A percentile compares a stretch with the other conserved stretches of the same genome.
These are phyloP conservation scores for Mucor mucedo DNA, from an alignment of 371 early-diverging fungal species.

Conservation along the genomic window DNA sequence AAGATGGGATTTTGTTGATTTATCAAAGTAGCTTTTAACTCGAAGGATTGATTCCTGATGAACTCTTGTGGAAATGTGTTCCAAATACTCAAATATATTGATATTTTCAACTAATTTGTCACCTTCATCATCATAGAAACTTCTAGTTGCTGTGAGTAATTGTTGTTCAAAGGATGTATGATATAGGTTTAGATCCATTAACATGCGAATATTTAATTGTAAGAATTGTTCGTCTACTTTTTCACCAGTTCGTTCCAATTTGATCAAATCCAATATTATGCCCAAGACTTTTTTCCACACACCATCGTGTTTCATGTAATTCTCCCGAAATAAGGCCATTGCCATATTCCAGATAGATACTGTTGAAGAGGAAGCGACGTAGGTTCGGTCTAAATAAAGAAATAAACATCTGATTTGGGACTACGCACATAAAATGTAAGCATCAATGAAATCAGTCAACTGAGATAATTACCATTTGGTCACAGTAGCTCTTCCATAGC, in stretches of 20 bases:
- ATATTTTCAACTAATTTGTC: conserved; percentile 54
- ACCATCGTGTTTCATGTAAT: conserved; percentile 54
- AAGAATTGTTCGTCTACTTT: conserved; percentile 42
- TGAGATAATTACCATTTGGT: conserved; percentile 63
- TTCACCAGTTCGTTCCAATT: conserved; percentile 51
- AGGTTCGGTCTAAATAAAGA: conserved; percentile 91
- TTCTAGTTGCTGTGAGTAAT: conserved; percentile 66
- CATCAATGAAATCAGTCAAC: background rate
- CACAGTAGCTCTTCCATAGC: conserved; percentile 72
- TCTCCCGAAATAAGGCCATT: conserved; percentile 70
- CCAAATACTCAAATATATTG: conserved; percentile 70
- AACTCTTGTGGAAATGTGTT: conserved; percentile 70
- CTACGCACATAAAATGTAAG: conserved; percentile 30
- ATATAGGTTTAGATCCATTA: conserved; percentile 82
- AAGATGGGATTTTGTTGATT: conserved; percentile 73
- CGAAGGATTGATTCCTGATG: conserved; percentile 71
- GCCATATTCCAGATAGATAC: conserved; percentile 88
- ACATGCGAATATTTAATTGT: conserved; percentile 73
- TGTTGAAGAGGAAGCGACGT: conserved; percentile 73
- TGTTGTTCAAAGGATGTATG: conserved; percentile 69
- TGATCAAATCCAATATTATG: conserved; percentile 61
- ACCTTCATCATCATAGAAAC: conserved; percentile 77
- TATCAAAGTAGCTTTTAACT: conserved; percentile 74
- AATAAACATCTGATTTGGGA: conserved; percentile 84
- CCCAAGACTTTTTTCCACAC: conserved; percentile 59